phyloP scores from a whole-genome alignment of 2,329 filamentous ascomycete species.

The Diaporthe destruens region DNA sequence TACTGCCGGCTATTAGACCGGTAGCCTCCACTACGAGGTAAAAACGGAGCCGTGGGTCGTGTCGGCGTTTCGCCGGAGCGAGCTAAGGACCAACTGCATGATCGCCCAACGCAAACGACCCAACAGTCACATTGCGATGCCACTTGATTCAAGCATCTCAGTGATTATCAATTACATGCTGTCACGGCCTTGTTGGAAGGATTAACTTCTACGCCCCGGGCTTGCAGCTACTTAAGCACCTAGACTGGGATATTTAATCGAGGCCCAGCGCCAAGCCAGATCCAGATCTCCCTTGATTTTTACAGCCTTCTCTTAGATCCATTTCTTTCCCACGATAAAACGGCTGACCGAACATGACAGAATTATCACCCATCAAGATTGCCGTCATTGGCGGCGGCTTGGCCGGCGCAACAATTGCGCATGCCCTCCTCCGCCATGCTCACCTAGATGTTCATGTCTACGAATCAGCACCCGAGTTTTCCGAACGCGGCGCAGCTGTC shows the following conservation, averaged over 20 bases:
- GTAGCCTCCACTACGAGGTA: no score
- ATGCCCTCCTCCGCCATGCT: conserved; percentile 43
- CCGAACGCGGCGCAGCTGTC: conserved; percentile 46
- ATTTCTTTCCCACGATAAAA: background rate
- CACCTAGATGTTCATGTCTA: conserved; percentile 45
- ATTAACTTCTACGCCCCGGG: no score
- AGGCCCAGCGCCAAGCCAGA: background rate
- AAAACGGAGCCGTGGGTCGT: no score
- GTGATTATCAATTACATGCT: background rate
- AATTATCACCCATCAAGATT: conserved; percentile 36
- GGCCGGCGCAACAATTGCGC: conserved; percentile 43
- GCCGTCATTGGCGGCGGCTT: conserved; percentile 46
- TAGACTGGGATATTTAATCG: background rate
- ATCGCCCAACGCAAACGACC: background rate
- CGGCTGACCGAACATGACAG: conserved; percentile 3
- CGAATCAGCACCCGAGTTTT: conserved; percentile 45
- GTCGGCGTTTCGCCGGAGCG: no score
- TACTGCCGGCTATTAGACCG: no score
- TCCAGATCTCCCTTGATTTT: background rate
- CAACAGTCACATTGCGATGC: background rate
- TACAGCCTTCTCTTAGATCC: no score
- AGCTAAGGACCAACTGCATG: background rate
- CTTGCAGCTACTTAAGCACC: no score
- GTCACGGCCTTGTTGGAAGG: background rate
- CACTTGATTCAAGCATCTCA: background rate